A percentile compares a stretch with the other conserved stretches of the same genome.
phyloP scores from a whole-genome alignment of 1,284 basidiomycete species.

The Leccinum pachyderme region DNA sequence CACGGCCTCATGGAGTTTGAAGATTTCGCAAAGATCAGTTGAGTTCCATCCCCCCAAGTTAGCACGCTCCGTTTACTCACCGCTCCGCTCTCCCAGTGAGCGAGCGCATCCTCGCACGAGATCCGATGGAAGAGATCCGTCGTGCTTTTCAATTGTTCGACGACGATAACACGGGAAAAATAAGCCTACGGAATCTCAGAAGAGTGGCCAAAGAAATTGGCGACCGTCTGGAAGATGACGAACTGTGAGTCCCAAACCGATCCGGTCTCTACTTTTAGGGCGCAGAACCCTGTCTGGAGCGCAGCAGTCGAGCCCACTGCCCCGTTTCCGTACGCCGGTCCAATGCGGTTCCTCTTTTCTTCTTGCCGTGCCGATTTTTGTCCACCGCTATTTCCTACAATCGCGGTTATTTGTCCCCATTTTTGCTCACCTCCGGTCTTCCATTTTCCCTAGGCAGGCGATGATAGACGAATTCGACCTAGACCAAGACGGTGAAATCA shows the following conservation, averaged over 20 bases:
- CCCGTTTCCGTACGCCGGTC: constrained; percentile 22
- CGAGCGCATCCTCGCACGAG: constrained; percentile 87
- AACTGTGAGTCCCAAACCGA: constrained; percentile 68
- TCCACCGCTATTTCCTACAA: constrained; percentile 24
- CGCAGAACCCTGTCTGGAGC: constrained; percentile 10
- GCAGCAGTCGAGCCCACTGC: constrained; percentile 30
- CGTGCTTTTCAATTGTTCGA: constrained; percentile 97
- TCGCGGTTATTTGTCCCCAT: constrained; percentile 14
- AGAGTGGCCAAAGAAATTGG: constrained; percentile 97
- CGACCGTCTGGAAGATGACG: constrained; percentile 94
- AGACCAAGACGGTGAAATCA: constrained; percentile 98
- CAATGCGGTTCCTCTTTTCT: constrained; percentile 17
- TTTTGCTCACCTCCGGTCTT: constrained; percentile 36
- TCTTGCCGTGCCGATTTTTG: constrained; percentile 12
- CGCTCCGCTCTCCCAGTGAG: constrained; percentile 66
- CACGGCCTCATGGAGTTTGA: constrained; percentile 94
- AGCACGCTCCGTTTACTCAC: constrained; percentile 8
- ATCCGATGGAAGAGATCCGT: constrained; percentile 95
- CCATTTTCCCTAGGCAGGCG: constrained; percentile 72
- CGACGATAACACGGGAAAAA: constrained; percentile 94
- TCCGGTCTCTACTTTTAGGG: constrained; percentile 15
- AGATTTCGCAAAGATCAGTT: constrained; percentile 95
- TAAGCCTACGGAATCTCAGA: constrained; percentile 86
- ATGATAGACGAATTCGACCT: constrained; percentile 99
- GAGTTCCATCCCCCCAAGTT: constrained; percentile 44